These are phyloP conservation scores for Cardamine occulta DNA, from an alignment of 345 rosid genomes.

Conservation along the genomic window DNA sequence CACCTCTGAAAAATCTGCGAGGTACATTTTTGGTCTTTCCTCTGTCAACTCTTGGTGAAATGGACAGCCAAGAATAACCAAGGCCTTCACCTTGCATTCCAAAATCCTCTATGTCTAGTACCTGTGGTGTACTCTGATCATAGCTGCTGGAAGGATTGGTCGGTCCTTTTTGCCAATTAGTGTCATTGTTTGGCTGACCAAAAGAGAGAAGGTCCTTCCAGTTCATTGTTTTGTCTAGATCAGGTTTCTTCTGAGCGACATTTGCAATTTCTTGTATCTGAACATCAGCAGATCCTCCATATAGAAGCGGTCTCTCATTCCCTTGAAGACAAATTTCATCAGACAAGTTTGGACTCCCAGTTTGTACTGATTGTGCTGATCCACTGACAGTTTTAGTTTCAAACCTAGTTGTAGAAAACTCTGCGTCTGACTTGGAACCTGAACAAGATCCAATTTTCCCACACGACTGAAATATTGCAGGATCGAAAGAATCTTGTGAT, in stretches of 20 bases:
- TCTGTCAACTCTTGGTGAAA: constrained; percentile 44
- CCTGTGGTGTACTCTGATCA: constrained; percentile 37
- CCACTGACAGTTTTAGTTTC: constrained; percentile 44
- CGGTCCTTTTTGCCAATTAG: constrained; percentile 34
- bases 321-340: constrained; percentile 46
- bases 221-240: constrained; percentile 37
- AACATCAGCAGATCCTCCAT: constrained; percentile 38
- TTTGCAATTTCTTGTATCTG: constrained; percentile 43
- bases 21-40: constrained; percentile 43
- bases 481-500: constrained; percentile 72
- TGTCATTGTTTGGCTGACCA: constrained; percentile 45
- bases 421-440: constrained; percentile 69
- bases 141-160: constrained; percentile 42
- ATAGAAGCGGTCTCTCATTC: constrained; percentile 44
- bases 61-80: constrained; percentile 53
- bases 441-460: constrained; percentile 59
- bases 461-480: constrained; percentile 50
- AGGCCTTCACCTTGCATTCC: constrained; percentile 52
- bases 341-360: constrained; percentile 47
- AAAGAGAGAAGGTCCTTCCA: constrained; percentile 42
- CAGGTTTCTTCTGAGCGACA: constrained; percentile 43
- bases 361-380: constrained; percentile 43
- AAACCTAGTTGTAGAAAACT: constrained; percentile 53
- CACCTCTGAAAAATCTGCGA: constrained; percentile 32
- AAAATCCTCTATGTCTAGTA: constrained; percentile 47